Conservation (phyloP, 306 rosid genomes). For the Arachis hypogaea region DNA sequence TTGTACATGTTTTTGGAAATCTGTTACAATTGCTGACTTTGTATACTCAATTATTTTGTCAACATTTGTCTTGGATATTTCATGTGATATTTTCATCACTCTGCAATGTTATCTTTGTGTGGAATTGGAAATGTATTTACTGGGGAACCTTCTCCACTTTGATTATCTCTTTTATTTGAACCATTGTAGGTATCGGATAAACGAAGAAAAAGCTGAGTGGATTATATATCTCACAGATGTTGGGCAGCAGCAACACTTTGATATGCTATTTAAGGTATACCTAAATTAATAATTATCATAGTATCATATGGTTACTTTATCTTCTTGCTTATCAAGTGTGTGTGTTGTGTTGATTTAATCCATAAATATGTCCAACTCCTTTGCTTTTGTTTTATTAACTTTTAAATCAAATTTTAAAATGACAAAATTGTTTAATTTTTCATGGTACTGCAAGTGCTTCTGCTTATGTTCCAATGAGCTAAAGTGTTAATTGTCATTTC, state of each 20-base stretch:
- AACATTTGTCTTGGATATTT: too few relatives aligned
- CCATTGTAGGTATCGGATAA: conserved; percentile 78
- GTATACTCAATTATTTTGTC: background rate
- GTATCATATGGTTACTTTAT: conserved; percentile 23
- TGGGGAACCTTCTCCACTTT: conserved; percentile 13
- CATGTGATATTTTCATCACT: too few relatives aligned
- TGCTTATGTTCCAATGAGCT: conserved; percentile 28
- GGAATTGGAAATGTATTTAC: conserved; percentile 2
- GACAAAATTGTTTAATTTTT: conserved; percentile 14
- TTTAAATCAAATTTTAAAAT: conserved; percentile 1
- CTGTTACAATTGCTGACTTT: conserved; percentile 1
- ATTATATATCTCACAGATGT: conserved; percentile 90
- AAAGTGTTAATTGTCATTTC: conserved; percentile 45
- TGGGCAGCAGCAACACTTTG: conserved; percentile 96
- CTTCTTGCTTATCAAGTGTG: conserved; percentile 15
- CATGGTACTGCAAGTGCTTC: conserved; percentile 13
- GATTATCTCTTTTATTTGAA: conserved; percentile 40
- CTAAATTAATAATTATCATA: background rate
- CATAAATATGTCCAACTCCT: background rate
- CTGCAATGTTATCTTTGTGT: conserved; percentile 19
- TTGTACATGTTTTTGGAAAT: conserved; percentile 11
- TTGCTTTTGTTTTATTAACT: background rate
- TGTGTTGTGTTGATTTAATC: conserved; percentile 16
- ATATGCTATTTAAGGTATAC: conserved; percentile 88
- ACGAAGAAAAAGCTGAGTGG: conserved; percentile 93